phyloP scores from a whole-genome alignment of 2,329 filamentous ascomycete genomes.

The Penicillium brasilianum region DNA sequence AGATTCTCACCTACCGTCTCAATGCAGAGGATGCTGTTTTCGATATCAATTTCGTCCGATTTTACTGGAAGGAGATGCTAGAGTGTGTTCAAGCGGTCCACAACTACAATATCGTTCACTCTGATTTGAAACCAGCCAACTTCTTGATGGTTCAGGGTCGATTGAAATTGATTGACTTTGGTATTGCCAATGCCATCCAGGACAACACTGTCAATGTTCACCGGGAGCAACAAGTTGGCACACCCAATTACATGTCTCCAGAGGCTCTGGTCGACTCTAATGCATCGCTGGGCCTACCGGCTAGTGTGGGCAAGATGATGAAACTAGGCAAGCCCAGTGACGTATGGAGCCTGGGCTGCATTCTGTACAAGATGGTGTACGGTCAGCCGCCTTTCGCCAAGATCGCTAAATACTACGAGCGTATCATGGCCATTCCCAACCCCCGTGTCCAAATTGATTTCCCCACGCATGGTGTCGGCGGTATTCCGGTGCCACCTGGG shows the following conservation, averaged over 20 bases:
- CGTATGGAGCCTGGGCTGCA: constrained; percentile 95
- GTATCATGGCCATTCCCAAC: constrained; percentile 65
- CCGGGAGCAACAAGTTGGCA: constrained; percentile 91
- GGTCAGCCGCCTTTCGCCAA: constrained; percentile 95
- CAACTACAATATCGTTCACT: constrained; percentile 89
- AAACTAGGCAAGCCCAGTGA: constrained; percentile 95
- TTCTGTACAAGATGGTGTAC: constrained; percentile 97
- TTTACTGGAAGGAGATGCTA: constrained; percentile 99
- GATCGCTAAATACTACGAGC: constrained; percentile 82
- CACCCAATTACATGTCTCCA: constrained; percentile 98
- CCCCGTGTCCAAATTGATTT: constrained; percentile 55
- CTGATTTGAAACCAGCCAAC: constrained; percentile 95
- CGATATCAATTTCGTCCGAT: constrained; percentile 90
- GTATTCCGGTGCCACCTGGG: constrained; percentile 58
- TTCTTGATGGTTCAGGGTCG: constrained; percentile 90
- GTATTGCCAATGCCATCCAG: constrained; percentile 96
- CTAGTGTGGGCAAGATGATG: constrained; percentile 72
- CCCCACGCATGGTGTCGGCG: constrained; percentile 52
- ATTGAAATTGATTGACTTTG: constrained; percentile 96
- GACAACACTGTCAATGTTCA: constrained; percentile 98
- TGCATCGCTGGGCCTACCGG: constrained; percentile 58
- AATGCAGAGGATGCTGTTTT: constrained; percentile 75
- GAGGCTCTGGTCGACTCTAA: constrained; percentile 91
- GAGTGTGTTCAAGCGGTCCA: constrained; percentile 92
- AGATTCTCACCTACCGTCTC: constrained; percentile 74